Percentiles rank a stretch among this genome's conserved stretches.
Conservation (phyloP, 768 basidiomycete species). For the Holtermannia corniformis region DNA sequence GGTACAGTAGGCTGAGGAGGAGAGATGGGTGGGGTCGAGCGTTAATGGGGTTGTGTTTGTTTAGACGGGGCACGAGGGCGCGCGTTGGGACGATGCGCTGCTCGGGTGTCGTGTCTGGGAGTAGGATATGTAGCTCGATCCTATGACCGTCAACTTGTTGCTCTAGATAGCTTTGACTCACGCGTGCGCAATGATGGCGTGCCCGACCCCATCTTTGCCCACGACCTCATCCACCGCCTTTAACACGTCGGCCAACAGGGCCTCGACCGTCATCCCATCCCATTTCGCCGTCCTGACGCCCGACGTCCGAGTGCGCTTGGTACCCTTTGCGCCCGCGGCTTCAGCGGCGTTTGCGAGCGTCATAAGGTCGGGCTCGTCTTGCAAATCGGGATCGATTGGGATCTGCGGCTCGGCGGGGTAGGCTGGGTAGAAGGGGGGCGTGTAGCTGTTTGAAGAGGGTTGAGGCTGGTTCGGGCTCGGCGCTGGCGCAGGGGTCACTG, state of each 20-base stretch:
- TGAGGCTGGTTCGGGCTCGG: background rate
- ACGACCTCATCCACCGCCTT: constrained; percentile 13
- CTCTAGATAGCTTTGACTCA: constrained; percentile 8
- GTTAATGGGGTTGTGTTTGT: constrained; percentile 3
- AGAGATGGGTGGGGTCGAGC: constrained; percentile 12
- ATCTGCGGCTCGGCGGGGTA: too few relatives aligned
- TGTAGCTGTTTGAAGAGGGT: background rate
- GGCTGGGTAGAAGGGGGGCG: too few relatives aligned
- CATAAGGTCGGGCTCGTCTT: constrained; percentile 31
- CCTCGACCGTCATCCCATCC: constrained; percentile 17
- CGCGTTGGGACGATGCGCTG: constrained; percentile 8
- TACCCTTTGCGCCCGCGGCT: constrained; percentile 5
- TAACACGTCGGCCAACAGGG: constrained; percentile 14
- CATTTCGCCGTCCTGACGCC: too few relatives aligned
- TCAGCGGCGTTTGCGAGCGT: constrained; percentile 34
- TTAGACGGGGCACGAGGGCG: constrained; percentile 12
- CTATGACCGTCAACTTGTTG: background rate
- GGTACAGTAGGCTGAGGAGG: constrained; percentile 11
- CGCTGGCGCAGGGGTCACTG: too few relatives aligned
- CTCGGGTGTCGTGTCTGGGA: constrained; percentile 6
- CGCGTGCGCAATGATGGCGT: constrained; percentile 26
- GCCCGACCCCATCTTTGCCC: constrained; percentile 21
- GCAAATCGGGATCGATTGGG: background rate
- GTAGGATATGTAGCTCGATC: constrained; percentile 15
- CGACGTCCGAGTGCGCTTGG: too few relatives aligned